Percentiles rank a stretch among this genome's conserved stretches.
Evolutionary conservation across 371 early-diverging fungal genomes (phyloP).

Genomic region (Syncephalastrum racemosum): DNA sequence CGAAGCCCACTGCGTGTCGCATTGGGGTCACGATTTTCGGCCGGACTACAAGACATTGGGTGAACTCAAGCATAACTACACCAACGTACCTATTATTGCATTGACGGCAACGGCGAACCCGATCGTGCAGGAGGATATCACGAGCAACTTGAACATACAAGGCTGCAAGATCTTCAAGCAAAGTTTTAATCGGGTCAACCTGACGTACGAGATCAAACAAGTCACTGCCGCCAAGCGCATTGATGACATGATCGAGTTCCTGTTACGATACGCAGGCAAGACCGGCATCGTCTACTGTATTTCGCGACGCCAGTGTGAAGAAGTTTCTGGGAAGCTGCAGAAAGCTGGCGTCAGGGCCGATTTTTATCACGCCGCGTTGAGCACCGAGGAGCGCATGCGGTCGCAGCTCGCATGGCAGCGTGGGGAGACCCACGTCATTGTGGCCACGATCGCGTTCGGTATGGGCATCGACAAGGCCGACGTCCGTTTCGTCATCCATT

Average conservation of each 20-base stretch:
- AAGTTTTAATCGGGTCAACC: slow-evolving; percentile 90
- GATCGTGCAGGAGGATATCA: slow-evolving; percentile 82
- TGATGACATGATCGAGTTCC: slow-evolving; percentile 8
- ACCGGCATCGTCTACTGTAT: slow-evolving; percentile 99
- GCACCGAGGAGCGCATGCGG: slow-evolving; percentile 76
- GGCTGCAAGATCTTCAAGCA: slow-evolving; percentile 73
- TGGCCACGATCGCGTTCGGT: slow-evolving; percentile 53
- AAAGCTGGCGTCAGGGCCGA: slow-evolving; percentile 49
- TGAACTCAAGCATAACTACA: slow-evolving; percentile 61
- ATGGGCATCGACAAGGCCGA: slow-evolving; percentile 99
- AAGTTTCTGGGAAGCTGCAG: slow-evolving; percentile 73
- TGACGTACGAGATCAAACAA: slow-evolving; percentile 35
- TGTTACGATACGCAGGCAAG: slow-evolving; percentile 66
- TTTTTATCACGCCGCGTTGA: slow-evolving; percentile 93
- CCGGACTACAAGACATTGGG: slow-evolving; percentile 81
- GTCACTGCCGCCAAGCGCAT: slow-evolving; percentile 34
- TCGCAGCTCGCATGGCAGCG: slow-evolving; percentile 91
- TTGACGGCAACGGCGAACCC: slow-evolving; percentile 98
- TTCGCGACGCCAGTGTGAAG: slow-evolving; percentile 88
- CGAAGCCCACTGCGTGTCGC: slow-evolving; percentile 98
- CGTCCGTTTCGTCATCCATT: slow-evolving; percentile 99
- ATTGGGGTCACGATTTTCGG: slow-evolving; percentile 98
- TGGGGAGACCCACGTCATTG: slow-evolving; percentile 69
- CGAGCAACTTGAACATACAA: slow-evolving; percentile 67
- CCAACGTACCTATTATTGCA: slow-evolving; percentile 94